Conservation (phyloP, 2,329 filamentous ascomycete genomes). For the Nemania serpens region DNA sequence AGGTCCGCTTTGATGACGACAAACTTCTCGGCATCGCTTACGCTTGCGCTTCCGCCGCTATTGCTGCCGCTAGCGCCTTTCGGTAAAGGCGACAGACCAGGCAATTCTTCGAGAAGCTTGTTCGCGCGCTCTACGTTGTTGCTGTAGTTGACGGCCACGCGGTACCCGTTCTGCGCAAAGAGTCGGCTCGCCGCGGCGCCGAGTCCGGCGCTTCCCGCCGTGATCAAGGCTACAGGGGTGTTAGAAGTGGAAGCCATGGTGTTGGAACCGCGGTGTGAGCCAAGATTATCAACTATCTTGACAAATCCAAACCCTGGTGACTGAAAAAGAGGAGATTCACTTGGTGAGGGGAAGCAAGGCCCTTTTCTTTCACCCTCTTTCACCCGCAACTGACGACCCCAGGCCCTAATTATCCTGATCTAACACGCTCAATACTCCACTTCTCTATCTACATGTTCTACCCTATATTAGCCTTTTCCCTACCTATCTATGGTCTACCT, state of each 20-base stretch:
- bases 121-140: constrained; percentile 64
- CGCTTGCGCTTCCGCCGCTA: too few relatives aligned
- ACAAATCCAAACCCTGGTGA: too few relatives aligned
- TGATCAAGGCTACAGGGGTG: constrained; percentile 50
- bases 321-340: too few relatives aligned
- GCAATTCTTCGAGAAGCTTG: constrained; percentile 60
- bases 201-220: constrained; percentile 66
- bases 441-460: too few relatives aligned
- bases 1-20: constrained; percentile 69
- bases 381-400: too few relatives aligned
- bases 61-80: background rate
- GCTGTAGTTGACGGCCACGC: constrained; percentile 76
- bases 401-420: too few relatives aligned
- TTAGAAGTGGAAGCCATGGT: constrained; percentile 33
- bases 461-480: too few relatives aligned
- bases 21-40: constrained; percentile 47
- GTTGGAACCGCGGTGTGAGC: background rate
- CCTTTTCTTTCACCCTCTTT: too few relatives aligned
- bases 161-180: constrained; percentile 70
- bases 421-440: too few relatives aligned
- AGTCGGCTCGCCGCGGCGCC: constrained; percentile 70
- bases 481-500: too few relatives aligned
- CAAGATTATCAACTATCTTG: too few relatives aligned
- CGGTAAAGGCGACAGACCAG: constrained; percentile 47
- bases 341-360: too few relatives aligned